Evolutionary conservation across 2,329 filamentous ascomycete genomes (phyloP), one percentile per base, ranked within the genome.

Genomic region (Exophiala alcalophila): DNA sequence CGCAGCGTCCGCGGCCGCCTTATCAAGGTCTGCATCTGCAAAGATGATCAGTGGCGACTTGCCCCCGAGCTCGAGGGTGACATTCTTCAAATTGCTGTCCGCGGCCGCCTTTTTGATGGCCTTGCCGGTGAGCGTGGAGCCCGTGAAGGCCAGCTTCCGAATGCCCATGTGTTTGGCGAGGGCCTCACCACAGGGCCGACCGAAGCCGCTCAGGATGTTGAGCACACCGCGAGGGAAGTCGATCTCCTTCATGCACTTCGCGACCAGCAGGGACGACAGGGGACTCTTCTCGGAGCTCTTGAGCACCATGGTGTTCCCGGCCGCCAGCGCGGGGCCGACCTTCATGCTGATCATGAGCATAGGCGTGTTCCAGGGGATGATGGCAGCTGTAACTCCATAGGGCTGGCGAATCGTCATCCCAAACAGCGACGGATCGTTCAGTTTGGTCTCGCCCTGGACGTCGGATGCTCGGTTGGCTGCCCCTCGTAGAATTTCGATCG

Each of bases 391-490:
- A 52, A 86, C 81, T 65, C 83, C 82, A 48, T 85, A 72, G 9
- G 86, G 84, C 75, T 91, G 86, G 55, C 79, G 76, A 60, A 73
- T 72, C 55, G 83, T 86, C 72, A 89, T 90, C 72, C 83, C 80
- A 72, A 91, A 85, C 64, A 79, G 83, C 47, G 85, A 81, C 32
- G 78, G 76, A 37, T 77, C 74, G 54, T 85, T 82, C 56, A 90
- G 84, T 51, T 88, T 77, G 45, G 86, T 84, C 74, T 86, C 86
- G 66, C 86, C 86, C 68, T 83, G 74, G 55, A 89, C 83, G 81
- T 92, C 91, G 73, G 90, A 85, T 57, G 86, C 83, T 83, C 84
- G 90, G 45, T 86, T 86, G 61, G 76, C 86, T 57, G 87, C 88
- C 71, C 87, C 94, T 67, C 86, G 78, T 58, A 94, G 65, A 70